Evolutionary conservation across 176 grass and related monocot species (phyloP), one percentile per base, ranked within the genome.

Genomic region (Oryza meyeriana): DNA sequence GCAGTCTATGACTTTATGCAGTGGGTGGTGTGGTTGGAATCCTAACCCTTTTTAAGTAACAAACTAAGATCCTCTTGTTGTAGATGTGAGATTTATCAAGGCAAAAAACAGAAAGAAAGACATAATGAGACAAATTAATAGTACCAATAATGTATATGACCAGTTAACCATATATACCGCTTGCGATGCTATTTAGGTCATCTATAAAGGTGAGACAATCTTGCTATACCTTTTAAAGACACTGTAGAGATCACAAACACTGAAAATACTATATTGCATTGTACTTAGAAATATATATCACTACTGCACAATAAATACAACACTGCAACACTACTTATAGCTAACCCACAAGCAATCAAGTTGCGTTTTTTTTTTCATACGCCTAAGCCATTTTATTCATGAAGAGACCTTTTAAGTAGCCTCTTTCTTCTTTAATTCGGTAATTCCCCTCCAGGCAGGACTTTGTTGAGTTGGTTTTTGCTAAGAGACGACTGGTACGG

Each of bases 11-110:
- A 59, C 35, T 35, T 47, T 38, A 35, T 22, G 48, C 6, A 31
- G 50, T 84, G 48, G 30, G 81, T 74, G 48, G 4, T 14, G n/a
- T 22, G 30, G 61, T 84, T 80, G 69, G 81, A 38, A 44, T 42
- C 50, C 79, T 11, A n/a, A 75, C n/a, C 29, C 1, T 62, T 75
- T 84, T 50, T 3, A 72, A 31, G 39, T 39, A 52, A 69, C 13
- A 31, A 34, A 80, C 8, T 5, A 50, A 27, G 48, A 75, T 32
- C 20, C 28, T 4, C 14, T 68, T 69, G 29, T 62, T 69, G 4
- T 22, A 18, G 44, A 25, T 59, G 55, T 25, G 55, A 59, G 8
- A 25, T 59, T 59, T 24, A 59, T 59, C n/a, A 59, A 69, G 35
- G 45, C 14, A 48, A 48, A 48, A 47, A 48, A 55, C 18, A 55